phyloP scores from a whole-genome alignment of 768 basidiomycete species.

The Phaeotremella fagi region DNA sequence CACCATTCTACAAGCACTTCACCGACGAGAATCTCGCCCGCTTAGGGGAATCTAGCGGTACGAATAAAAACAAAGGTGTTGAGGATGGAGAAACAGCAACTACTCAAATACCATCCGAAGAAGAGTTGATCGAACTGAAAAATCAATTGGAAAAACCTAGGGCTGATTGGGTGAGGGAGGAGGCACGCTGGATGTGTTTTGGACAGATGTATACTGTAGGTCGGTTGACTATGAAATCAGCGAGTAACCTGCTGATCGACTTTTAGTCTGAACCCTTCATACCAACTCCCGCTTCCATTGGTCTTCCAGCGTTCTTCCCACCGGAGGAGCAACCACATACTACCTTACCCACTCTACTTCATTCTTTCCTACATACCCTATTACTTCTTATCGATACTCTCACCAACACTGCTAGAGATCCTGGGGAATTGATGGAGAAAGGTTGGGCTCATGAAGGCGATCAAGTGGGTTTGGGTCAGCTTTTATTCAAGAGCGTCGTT shows the following conservation, averaged over 20 bases:
- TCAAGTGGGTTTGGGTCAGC: slow-evolving; percentile 25
- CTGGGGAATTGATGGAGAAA: slow-evolving; percentile 30
- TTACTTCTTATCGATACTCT: slow-evolving; percentile 31
- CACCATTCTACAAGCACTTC: slow-evolving; percentile 26
- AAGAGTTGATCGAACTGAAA: slow-evolving; percentile 6
- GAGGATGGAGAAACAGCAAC: not conserved
- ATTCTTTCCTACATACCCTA: slow-evolving; percentile 40
- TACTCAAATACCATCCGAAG: too few species aligned
- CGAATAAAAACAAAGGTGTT: slow-evolving; percentile 9
- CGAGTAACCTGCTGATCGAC: not conserved
- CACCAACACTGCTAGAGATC: slow-evolving; percentile 31
- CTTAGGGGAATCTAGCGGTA: slow-evolving; percentile 9
- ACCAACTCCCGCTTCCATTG: slow-evolving; percentile 26
- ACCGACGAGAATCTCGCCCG: too few species aligned
- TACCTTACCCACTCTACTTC: slow-evolving; percentile 29
- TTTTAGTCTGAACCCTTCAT: slow-evolving; percentile 23
- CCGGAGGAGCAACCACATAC: slow-evolving; percentile 23
- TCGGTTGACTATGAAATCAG: too few species aligned
- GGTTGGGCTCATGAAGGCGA: slow-evolving; percentile 40
- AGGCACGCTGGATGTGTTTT: slow-evolving; percentile 39
- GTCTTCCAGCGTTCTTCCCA: slow-evolving; percentile 23
- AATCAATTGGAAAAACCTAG: slow-evolving; percentile 21
- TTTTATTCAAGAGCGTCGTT: not conserved
- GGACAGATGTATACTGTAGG: slow-evolving; percentile 30
- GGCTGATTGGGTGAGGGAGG: slow-evolving; percentile 34